Percentiles rank a stretch among this genome's conserved stretches.
Conservation (phyloP, 805 yeast genomes). For the Ogataea trehaloabstinens region DNA sequence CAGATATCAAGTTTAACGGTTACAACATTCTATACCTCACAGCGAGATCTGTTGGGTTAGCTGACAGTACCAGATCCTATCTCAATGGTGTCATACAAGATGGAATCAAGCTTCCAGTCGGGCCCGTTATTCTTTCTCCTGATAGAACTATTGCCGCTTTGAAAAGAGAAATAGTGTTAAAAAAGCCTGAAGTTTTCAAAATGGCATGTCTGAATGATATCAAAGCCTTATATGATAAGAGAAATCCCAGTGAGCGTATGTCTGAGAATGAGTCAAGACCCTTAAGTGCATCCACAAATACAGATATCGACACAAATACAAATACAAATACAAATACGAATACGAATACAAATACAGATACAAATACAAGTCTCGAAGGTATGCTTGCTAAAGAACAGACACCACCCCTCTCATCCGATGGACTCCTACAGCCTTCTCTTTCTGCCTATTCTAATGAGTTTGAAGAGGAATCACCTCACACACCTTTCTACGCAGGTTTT, state of each 20-base stretch:
- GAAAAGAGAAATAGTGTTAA: slow-evolving; percentile 84
- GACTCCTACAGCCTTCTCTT: not conserved
- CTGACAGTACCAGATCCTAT: slow-evolving; percentile 87
- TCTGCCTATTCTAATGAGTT: not conserved
- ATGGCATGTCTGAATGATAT: slow-evolving; percentile 95
- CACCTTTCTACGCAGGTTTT: slow-evolving; percentile 96
- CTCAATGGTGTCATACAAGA: slow-evolving; percentile 75
- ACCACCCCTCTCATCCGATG: not conserved
- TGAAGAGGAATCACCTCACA: slow-evolving; percentile 21
- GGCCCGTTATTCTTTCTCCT: slow-evolving; percentile 94
- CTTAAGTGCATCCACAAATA: not conserved
- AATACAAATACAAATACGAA: not conserved
- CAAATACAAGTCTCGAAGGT: not conserved
- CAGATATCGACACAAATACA: not conserved
- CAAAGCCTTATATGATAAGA: slow-evolving; percentile 54
- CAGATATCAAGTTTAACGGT: slow-evolving; percentile 84
- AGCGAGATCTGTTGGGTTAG: slow-evolving; percentile 93
- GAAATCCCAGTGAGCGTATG: not conserved
- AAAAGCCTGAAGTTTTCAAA: slow-evolving; percentile 97
- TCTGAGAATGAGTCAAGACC: slow-evolving; percentile 1
- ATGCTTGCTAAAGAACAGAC: not conserved
- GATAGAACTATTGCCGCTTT: slow-evolving; percentile 96
- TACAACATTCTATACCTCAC: slow-evolving; percentile 92
- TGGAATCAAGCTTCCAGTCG: slow-evolving; percentile 70
- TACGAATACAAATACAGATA: not conserved